Percentiles rank a stretch among this genome's conserved stretches.
Evolutionary conservation across 352 stramenopile genomes (phyloP).

Genomic region (Globisporangium abappressorium): DNA sequence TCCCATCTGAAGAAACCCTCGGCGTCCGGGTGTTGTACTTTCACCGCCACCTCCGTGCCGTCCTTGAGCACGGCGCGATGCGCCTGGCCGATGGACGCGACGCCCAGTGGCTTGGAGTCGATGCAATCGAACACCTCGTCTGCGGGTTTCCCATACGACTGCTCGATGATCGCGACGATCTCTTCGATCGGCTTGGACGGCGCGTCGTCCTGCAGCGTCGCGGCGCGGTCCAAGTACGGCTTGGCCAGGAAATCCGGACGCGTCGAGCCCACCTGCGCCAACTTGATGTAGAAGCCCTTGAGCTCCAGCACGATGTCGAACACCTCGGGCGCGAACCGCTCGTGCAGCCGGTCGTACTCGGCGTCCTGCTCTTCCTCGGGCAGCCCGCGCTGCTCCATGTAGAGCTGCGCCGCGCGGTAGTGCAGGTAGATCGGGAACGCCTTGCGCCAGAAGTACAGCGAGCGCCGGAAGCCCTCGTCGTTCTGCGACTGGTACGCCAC

Average conservation of each 20-base stretch:
- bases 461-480: slow-evolving; percentile 80
- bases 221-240: slow-evolving; percentile 71
- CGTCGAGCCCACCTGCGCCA: slow-evolving; percentile 80
- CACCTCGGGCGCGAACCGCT: slow-evolving; percentile 68
- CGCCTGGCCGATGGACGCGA: slow-evolving; percentile 81
- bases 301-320: slow-evolving; percentile 83
- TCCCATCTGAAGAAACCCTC: slow-evolving; percentile 94
- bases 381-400: slow-evolving; percentile 56
- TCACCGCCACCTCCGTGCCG: slow-evolving; percentile 80
- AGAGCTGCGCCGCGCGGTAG: slow-evolving; percentile 73
- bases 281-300: slow-evolving; percentile 88
- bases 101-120: slow-evolving; percentile 69
- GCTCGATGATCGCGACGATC: slow-evolving; percentile 72
- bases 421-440: slow-evolving; percentile 86
- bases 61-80: slow-evolving; percentile 71
- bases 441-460: slow-evolving; percentile 85
- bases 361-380: slow-evolving; percentile 50
- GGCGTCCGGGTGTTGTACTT: slow-evolving; percentile 93
- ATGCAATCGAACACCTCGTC: slow-evolving; percentile 58
- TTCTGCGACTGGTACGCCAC: slow-evolving; percentile 57
- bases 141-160: slow-evolving; percentile 59
- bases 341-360: slow-evolving; percentile 76
- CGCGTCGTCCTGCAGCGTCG: slow-evolving; percentile 78
- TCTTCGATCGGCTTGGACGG: slow-evolving; percentile 71
- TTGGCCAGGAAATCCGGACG: slow-evolving; percentile 77